phyloP scores from a whole-genome alignment of 768 basidiomycete genomes.

The Lanmaoa pseudosensibilis region DNA sequence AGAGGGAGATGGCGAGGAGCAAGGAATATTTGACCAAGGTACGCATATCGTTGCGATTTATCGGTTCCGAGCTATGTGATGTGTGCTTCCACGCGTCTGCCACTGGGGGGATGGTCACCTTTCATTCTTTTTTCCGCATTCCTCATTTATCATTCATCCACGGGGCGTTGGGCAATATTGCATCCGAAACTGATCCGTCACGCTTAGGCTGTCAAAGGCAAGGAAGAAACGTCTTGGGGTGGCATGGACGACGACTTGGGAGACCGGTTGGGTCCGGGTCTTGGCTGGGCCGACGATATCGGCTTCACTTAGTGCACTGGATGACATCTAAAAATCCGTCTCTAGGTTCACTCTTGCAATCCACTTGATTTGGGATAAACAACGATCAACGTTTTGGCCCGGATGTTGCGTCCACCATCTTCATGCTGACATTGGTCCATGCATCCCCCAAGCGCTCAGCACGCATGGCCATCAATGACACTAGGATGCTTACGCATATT shows the following conservation, averaged over 20 bases:
- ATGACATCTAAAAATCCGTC: not conserved
- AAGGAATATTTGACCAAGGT: constrained; percentile 78
- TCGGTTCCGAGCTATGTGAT: not conserved
- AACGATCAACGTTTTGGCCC: not conserved
- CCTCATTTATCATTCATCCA: not conserved
- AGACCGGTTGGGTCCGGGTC: constrained; percentile 22
- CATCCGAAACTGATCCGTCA: not conserved
- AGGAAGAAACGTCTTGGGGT: constrained; percentile 29
- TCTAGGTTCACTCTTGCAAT: not conserved
- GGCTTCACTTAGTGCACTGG: constrained; percentile 17
- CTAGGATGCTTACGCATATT: not conserved
- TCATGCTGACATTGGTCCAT: not conserved
- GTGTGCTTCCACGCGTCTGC: not conserved
- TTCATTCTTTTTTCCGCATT: not conserved
- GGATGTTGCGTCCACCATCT: not conserved
- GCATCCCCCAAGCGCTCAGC: not conserved
- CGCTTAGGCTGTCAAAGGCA: constrained; percentile 31
- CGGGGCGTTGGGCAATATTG: not conserved
- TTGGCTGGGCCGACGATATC: constrained; percentile 30
- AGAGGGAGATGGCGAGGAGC: constrained; percentile 49
- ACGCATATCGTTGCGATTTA: constrained; percentile 1
- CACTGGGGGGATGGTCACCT: not conserved
- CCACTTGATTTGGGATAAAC: not conserved
- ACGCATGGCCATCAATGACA: not conserved
- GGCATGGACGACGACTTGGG: constrained; percentile 29